Percentiles rank a stretch among this genome's conserved stretches.
Conservation (phyloP, 2,329 filamentous ascomycete genomes). For the Colletotrichum sansevieriae region DNA sequence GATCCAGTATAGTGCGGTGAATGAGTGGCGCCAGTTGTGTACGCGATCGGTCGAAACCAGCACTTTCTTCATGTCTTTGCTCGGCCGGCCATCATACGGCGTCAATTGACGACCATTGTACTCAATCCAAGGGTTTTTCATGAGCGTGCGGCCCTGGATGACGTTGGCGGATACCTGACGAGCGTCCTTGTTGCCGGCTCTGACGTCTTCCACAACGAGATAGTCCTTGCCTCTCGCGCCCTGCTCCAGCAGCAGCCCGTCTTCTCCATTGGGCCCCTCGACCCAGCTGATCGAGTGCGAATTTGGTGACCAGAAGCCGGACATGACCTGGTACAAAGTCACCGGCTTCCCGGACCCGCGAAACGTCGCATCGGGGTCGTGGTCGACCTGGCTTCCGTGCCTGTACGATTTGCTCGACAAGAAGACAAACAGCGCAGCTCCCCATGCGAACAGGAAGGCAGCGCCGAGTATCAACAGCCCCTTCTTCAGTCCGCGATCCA, state of each 20-base stretch:
- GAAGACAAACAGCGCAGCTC: conserved; percentile 76
- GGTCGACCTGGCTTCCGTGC: conserved; percentile 71
- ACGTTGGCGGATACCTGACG: conserved; percentile 48
- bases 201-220: conserved; percentile 88
- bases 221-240: conserved; percentile 76
- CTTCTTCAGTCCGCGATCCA: conserved; percentile 75
- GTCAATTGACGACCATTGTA: conserved; percentile 67
- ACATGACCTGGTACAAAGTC: conserved; percentile 77
- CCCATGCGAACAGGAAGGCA: conserved; percentile 76
- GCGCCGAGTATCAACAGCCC: conserved; percentile 71
- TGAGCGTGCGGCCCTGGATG: conserved; percentile 75
- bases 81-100: conserved; percentile 79
- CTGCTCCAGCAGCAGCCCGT: conserved; percentile 86
- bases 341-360: conserved; percentile 78
- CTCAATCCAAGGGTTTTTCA: conserved; percentile 75
- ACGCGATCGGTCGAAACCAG: conserved; percentile 80
- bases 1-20: conserved; percentile 88
- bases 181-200: conserved; percentile 50
- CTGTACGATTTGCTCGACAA: conserved; percentile 75
- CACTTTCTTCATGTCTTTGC: conserved; percentile 86
- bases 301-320: conserved; percentile 73
- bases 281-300: conserved; percentile 82
- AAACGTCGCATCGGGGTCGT: conserved; percentile 76
- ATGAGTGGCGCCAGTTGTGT: conserved; percentile 92
- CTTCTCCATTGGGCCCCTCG: conserved; percentile 78